These are phyloP conservation scores for Spinellus fusiger DNA, from an alignment of 192 early-diverging fungal genomes.

Conservation along the genomic window DNA sequence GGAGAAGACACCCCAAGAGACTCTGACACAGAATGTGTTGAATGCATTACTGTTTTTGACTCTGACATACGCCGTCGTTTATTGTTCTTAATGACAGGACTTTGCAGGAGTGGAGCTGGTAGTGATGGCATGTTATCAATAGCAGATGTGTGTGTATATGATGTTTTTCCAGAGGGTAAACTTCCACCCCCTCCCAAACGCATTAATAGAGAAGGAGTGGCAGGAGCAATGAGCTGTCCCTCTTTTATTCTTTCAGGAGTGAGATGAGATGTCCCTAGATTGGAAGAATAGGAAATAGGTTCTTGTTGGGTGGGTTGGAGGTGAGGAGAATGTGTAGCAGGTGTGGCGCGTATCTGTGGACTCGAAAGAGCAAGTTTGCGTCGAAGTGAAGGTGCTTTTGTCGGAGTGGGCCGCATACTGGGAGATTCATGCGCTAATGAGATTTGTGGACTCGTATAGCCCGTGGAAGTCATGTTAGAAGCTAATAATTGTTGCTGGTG, in stretches of 20 bases:
- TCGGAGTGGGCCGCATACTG: neutral
- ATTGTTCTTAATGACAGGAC: neutral
- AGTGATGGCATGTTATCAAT: conserved; percentile 17
- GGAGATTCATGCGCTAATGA: neutral
- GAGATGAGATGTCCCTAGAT: neutral
- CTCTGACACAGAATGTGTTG: neutral
- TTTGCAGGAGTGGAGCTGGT: conserved; percentile 17
- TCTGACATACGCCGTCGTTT: conserved; percentile 21
- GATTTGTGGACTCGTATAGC: neutral
- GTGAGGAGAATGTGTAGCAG: neutral
- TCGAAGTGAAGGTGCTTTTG: conserved; percentile 8
- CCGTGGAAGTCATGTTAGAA: neutral
- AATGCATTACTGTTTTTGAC: neutral
- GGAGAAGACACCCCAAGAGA: conserved; percentile 7
- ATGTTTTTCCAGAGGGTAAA: neutral
- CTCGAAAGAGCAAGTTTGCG: conserved; percentile 13
- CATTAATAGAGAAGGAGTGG: conserved; percentile 66
- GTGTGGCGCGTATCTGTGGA: neutral
- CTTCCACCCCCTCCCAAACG: conserved; percentile 34
- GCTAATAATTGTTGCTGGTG: conserved; percentile 6
- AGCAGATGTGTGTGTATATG: neutral
- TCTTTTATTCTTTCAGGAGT: neutral
- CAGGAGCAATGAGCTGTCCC: conserved; percentile 39
- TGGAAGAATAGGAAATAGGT: neutral
- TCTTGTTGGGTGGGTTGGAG: neutral